Evolutionary conservation across 2,329 filamentous ascomycete species (phyloP), one percentile per base, ranked within the genome.

Genomic region (Pestalotiopsis sp.): DNA sequence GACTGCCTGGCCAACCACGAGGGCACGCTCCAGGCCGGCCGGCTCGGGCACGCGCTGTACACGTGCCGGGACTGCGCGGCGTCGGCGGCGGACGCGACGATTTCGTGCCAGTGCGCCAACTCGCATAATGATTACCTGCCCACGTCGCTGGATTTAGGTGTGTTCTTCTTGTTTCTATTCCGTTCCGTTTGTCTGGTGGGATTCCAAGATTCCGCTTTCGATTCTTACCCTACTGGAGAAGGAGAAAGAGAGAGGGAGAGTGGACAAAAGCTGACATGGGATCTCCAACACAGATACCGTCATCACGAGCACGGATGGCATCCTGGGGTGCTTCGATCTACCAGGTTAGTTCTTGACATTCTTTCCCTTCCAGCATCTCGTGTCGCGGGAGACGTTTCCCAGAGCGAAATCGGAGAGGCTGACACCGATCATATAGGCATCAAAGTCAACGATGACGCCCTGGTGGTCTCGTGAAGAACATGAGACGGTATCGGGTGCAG

Each of bases 281-380:
- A 17, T 4, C 13, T 14, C 2, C 4, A 13, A 59, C 9, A 14
- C 57, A 69, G 68, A 69, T 52, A 65, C 65, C 9, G 49, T 69
- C 17, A 41, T 69, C n/a, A 23, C 59, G 38, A 69, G 67, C 61
- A 67, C 61, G 23, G 59, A 69, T 39, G 68, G 68, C 3, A 64
- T 69, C 25, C 14, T 69, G 17, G 65, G 38, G 2, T 67, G 68
- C 38, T 69, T 69, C 23, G 68, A 67, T 25, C 61, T 67, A 25
- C 65, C 68, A 3, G 68, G 68, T 69, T 13, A 69, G 68, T 67
- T n/a, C 25, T 52, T 4, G 23, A 23, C 4, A 31, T 3, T 31
- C 12, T 58, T 12, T 20, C 25, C 56, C n/a, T 9, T 4, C 11
- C 23, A 14, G 20, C 6, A 58, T 25, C 11, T 27, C 27, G 6